A percentile compares a stretch with the other conserved stretches of the same genome.
Conservation (phyloP, 2,329 filamentous ascomycete species). For the Lachnellula subtilissima region DNA sequence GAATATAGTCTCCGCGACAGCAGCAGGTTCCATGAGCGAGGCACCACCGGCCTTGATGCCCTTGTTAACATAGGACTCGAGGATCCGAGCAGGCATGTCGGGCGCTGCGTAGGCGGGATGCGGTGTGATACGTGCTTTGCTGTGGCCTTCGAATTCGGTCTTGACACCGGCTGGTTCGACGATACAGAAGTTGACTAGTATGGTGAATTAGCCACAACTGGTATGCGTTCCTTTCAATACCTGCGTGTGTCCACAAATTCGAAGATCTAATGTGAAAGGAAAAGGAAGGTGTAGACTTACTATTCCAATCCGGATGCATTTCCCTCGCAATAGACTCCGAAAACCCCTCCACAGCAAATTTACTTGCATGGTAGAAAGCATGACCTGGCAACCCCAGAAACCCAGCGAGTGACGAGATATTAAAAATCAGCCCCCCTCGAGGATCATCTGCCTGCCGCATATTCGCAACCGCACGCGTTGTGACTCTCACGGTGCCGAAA, state of each 20-base stretch:
- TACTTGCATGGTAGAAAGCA: conserved; percentile 37
- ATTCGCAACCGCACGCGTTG: conserved; percentile 34
- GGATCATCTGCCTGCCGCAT: conserved; percentile 35
- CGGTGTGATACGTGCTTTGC: conserved; percentile 20
- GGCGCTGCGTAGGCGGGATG: conserved; percentile 24
- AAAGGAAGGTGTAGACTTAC: conserved; percentile 16
- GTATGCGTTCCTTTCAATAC: conserved; percentile 6
- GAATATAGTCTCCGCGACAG: conserved; percentile 22
- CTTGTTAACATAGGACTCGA: conserved; percentile 21
- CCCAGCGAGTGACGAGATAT: conserved; percentile 38
- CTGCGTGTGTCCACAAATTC: neutral
- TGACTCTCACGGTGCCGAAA: conserved; percentile 38
- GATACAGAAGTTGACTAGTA: conserved; percentile 37
- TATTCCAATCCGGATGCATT: conserved; percentile 35
- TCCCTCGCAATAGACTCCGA: conserved; percentile 35
- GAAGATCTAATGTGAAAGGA: conserved; percentile 14
- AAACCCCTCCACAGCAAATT: conserved; percentile 39
- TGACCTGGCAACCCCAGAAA: conserved; percentile 35
- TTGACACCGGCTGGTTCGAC: conserved; percentile 39
- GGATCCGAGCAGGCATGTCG: conserved; percentile 31
- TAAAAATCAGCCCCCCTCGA: conserved; percentile 36
- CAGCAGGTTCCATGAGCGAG: conserved; percentile 15
- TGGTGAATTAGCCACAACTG: conserved; percentile 32
- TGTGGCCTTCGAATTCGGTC: conserved; percentile 38
- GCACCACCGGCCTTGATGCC: conserved; percentile 19